Evolutionary conservation across 108 stramenopile species (phyloP).

Genomic region (Parietichytrium sp.): DNA sequence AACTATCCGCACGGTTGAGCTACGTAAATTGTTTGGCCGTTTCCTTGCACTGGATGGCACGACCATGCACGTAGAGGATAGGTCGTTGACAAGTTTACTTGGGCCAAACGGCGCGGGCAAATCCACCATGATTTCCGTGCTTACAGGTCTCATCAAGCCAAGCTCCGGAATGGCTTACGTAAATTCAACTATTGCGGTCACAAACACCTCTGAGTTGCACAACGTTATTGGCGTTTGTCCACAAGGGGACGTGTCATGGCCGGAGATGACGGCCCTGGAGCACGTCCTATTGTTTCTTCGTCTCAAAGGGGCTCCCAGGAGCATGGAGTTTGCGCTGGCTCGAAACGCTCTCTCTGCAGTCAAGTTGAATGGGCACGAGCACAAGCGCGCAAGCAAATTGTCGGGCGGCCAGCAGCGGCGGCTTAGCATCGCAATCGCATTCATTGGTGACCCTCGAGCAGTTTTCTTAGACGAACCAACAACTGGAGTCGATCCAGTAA

Average conservation of each 20-base stretch:
- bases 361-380: slow-evolving; percentile 71
- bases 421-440: slow-evolving; percentile 51
- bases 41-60: no score
- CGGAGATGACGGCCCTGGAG: slow-evolving; percentile 89
- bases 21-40: no score
- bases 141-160: slow-evolving; percentile 90
- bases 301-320: slow-evolving; percentile 75
- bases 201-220: slow-evolving; percentile 73
- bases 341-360: slow-evolving; percentile 71
- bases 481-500: slow-evolving; percentile 68
- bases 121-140: slow-evolving; percentile 68
- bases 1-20: no score
- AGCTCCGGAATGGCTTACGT: slow-evolving; percentile 82
- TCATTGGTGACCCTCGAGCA: slow-evolving; percentile 44
- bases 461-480: slow-evolving; percentile 54
- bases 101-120: slow-evolving; percentile 64
- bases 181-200: slow-evolving; percentile 67
- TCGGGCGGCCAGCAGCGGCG: slow-evolving; percentile 57
- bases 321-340: slow-evolving; percentile 45
- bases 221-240: slow-evolving; percentile 90
- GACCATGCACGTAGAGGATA: no score
- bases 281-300: slow-evolving; percentile 90
- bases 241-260: slow-evolving; percentile 93
- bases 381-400: slow-evolving; percentile 42
- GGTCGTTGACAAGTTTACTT: slow-evolving; percentile 64